Percentiles rank a stretch among this genome's conserved stretches.
Evolutionary conservation across 768 basidiomycete species (phyloP).

Genomic region (Porphyrellus cyaneotinctus): DNA sequence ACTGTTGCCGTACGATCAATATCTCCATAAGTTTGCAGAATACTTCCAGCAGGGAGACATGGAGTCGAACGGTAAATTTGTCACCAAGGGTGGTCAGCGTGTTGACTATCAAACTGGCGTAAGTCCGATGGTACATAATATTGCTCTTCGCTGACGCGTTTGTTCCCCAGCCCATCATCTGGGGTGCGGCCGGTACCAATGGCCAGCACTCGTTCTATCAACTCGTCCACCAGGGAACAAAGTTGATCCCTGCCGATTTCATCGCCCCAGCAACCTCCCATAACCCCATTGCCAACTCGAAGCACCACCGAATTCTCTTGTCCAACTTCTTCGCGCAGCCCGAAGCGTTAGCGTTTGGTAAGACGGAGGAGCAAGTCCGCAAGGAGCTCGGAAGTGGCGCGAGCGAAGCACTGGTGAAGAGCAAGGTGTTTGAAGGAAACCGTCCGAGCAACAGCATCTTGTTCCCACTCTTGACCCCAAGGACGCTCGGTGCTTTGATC

Average conservation of each 20-base stretch:
- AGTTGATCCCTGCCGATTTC: conserved; percentile 89
- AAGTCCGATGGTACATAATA: conserved; percentile 28
- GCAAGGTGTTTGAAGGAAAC: conserved; percentile 98
- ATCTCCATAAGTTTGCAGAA: conserved; percentile 98
- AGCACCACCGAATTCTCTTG: conserved; percentile 95
- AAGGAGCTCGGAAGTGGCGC: conserved; percentile 65
- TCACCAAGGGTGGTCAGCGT: conserved; percentile 90
- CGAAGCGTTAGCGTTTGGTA: conserved; percentile 96
- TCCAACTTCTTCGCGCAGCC: conserved; percentile 99
- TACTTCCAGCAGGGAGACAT: conserved; percentile 99
- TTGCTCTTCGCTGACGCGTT: neutral
- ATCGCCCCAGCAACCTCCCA: conserved; percentile 84
- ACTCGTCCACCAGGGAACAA: conserved; percentile 91
- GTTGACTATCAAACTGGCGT: conserved; percentile 97
- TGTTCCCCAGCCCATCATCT: conserved; percentile 80
- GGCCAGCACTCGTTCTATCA: conserved; percentile 99
- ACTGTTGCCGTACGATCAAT: conserved; percentile 96
- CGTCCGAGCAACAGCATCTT: conserved; percentile 94
- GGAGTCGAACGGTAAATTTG: conserved; percentile 98
- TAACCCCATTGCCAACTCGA: conserved; percentile 82
- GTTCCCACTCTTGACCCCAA: conserved; percentile 90
- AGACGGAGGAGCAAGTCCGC: conserved; percentile 84
- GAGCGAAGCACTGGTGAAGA: conserved; percentile 85
- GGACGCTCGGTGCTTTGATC: conserved; percentile 82
- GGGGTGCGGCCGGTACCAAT: conserved; percentile 98